Evolutionary conservation across 441 rosid species (phyloP), one percentile per base, ranked within the genome.

Genomic region (Lepidium campestre): DNA sequence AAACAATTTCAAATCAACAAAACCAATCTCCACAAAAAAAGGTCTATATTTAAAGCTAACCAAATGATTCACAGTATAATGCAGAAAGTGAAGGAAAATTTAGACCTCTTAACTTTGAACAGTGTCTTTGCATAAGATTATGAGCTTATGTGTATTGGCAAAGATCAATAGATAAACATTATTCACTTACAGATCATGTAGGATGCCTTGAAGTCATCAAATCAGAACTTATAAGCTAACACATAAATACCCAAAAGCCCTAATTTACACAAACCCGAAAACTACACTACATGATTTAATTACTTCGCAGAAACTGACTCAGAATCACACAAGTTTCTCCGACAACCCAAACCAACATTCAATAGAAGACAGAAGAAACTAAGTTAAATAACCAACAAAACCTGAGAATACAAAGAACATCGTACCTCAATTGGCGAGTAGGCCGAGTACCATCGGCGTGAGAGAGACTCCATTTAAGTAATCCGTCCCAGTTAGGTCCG

Each of bases 401-500:
- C 11, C 54, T 23, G 23, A 40, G 31, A 1, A 3, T 14, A 31
- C 4, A 45, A 39, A 17, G 40, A 48, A 42, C 25, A 7, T 10
- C 31, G 42, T 67, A 91, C 97, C 92, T 87, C 55, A 88, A 74
- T 65, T 81, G 77, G 67, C 88, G 80, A 44, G 75, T 17, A 34
- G 75, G 65, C 8, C 49, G 72, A 15, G 79, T 75, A 39, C 79
- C 79, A 18, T 70, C 79, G 10, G 72, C 62, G 72, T 70, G 69
- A 31, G 92, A 81, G 54, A 89, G 80, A 67, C 96, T 89, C 97
- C 97, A 91, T 45, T 91, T 89, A 39, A 91, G 86, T 80, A 91
- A 75, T 0, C 96, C 97, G 2, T 89, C 89, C 97, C 96, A 91
- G 67, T 85, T 81, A 14, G 91, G 97, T 78, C 90, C 97, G 34